Base-by-base conservation (phyloP, 176 grass and related monocot species). In the Olyra latifolia region DNA sequence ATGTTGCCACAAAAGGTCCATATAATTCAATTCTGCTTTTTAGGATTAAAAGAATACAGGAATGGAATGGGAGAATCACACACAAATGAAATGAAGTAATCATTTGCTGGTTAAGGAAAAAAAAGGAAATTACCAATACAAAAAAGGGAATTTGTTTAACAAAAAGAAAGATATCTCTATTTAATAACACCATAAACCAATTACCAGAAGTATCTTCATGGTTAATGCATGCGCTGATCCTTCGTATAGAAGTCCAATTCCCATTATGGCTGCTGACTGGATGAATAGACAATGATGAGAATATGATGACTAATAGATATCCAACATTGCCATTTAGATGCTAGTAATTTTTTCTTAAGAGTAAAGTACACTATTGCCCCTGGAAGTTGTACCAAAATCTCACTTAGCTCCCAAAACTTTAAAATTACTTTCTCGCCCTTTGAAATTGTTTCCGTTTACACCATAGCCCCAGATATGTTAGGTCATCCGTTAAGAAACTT, bases 161-260 rank as follows among this genome's bases (percentile, higher is more conserved):
- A 54, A 43, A 11, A 43, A 3, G 50, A 54, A 24, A 80, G 2
- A 6, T 49, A 84, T 58, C 25, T 48, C 23, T 32, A 78, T 71
- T 43, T 17, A 35, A 55, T 77, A 63, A 47, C 32, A 52, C 7
- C 25, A 9, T 10, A 39, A 72, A 90, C 22, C 73, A 49, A 65
- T 86, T 89, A 97, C 95, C 91, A 97, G 87, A 94, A 97, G 95
- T 70, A 97, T 90, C 79, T 97, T 97, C 95, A 97, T 97, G 63
- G 91, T 97, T 77, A 94, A 84, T 58, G 95, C 87, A 87, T 97
- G 91, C 13, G 91, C 91, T 94, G 95, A 97, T 59, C 91, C 89
- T 94, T 94, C 95, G 66, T 90, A 94, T 16, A 97, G 89, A 84
- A 97, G 91, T 56, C 95, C 95, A 90, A 97, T 94, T 56, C 86